Base-by-base conservation (phyloP, 2,329 filamentous ascomycete species). In the Sporothrix luriei region DNA sequence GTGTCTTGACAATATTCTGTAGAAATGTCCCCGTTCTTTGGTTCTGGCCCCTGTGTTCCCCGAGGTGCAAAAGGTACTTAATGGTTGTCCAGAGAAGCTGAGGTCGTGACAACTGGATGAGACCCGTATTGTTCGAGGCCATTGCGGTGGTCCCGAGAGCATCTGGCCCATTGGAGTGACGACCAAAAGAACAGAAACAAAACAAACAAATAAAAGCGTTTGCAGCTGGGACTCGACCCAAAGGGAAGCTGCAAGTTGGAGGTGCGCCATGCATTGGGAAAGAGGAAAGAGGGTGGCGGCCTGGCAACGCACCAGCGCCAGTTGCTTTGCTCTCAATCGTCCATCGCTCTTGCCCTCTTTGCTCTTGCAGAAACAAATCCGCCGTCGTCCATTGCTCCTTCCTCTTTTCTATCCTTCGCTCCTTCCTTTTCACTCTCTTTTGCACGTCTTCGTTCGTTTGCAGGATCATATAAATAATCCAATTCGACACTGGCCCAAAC, bases 321-420 rank as follows among this genome's bases (percentile, higher is more conserved):
- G 33, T 61, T 61, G 55, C 55, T 61, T 61, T 61, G 38, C 33
- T 61, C 55, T 49, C 61, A 64, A 33, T 49, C 61, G 40, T 64
- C 46, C 43, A 64, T 64, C 7, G 43, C 16, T 64, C 61, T 64
- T 54, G 40, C 62, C 62, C 62, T 54, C 48, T 40, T 54, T 43
- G 29, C 61, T 64, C 43, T 46, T 48, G 38, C 57, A 62, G 57
- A 46, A 46, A 43, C 40, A 16, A 13, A 16, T 11, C 6, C 57
- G 57, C 57, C n/a, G 48, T 54, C 14, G 48, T n/a, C 48, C 48
- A 38, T 66, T 48, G 9, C 62, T 54, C 62, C 48, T 40, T 54
- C 62, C 62, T 52, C 62, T 49, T 51, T 26, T 33, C n/a, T 26
- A n/a, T 26, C 13, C 24, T 6, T 29, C n/a, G 10, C 21, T 49